A percentile compares a stretch with the other conserved stretches of the same genome.
Conservation (phyloP, 306 rosid species). For the Quillaja saponaria region DNA sequence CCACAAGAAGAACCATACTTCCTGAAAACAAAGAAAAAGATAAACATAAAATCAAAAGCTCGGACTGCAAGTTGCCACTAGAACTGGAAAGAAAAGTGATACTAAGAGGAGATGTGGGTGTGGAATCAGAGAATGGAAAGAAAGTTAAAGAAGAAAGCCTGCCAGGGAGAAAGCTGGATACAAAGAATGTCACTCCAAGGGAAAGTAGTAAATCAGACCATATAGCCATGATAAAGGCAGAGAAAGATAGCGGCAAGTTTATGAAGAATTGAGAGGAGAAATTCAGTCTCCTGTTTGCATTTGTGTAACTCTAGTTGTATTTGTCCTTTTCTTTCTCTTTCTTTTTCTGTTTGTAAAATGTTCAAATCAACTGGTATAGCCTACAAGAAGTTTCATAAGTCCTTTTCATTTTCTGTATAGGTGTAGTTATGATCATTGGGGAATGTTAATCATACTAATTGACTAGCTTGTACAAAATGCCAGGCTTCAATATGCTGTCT, state of each 20-base stretch:
- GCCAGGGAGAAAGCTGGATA: conserved; percentile 46
- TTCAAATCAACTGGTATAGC: neutral
- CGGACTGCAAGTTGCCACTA: conserved; percentile 48
- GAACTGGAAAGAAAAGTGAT: conserved; percentile 50
- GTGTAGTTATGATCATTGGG: no score
- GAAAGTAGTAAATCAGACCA: conserved; percentile 69
- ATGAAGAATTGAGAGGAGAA: conserved; percentile 29
- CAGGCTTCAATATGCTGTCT: no score
- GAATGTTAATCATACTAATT: no score
- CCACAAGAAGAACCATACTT: conserved; percentile 42
- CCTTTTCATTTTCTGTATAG: conserved; percentile 25
- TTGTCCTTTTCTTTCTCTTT: neutral
- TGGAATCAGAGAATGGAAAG: conserved; percentile 39
- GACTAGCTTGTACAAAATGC: no score
- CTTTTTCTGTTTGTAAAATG: conserved; percentile 28
- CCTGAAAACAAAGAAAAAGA: conserved; percentile 48
- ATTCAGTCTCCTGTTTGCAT: conserved; percentile 23
- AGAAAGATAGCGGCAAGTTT: conserved; percentile 40
- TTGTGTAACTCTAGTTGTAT: conserved; percentile 32
- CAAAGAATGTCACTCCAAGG: conserved; percentile 48
- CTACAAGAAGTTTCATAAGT: conserved; percentile 18
- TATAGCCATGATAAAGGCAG: conserved; percentile 55
- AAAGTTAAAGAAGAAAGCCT: conserved; percentile 38
- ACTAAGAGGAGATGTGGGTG: conserved; percentile 48
- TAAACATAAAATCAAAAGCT: conserved; percentile 39